phyloP scores from a whole-genome alignment of 306 rosid species.

The Begonia loranthoides region DNA sequence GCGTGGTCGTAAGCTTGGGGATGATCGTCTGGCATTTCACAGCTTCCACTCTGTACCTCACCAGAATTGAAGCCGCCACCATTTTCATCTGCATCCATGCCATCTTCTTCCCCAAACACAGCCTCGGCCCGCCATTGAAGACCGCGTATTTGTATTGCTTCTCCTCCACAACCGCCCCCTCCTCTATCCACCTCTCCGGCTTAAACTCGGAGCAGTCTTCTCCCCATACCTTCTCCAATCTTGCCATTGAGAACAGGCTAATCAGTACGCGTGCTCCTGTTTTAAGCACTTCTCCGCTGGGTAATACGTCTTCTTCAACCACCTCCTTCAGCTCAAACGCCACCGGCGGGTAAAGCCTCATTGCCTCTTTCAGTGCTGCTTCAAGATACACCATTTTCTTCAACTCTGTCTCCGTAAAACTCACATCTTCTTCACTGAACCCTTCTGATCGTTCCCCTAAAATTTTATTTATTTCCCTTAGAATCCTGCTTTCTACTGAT shows the following conservation, averaged over 20 bases:
- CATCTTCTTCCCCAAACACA: slow-evolving; percentile 34
- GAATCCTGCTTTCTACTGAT: slow-evolving; percentile 15
- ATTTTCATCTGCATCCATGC: slow-evolving; percentile 38
- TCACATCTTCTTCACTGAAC: neutral
- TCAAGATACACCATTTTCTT: slow-evolving; percentile 30
- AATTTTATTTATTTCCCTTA: slow-evolving; percentile 12
- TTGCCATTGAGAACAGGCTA: slow-evolving; percentile 20
- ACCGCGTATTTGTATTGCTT: slow-evolving; percentile 28
- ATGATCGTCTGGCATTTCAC: slow-evolving; percentile 10
- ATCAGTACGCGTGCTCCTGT: slow-evolving; percentile 23
- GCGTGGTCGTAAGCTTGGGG: neutral
- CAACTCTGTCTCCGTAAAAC: slow-evolving; percentile 22
- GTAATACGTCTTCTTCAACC: slow-evolving; percentile 21
- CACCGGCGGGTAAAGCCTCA: slow-evolving; percentile 36
- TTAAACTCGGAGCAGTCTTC: slow-evolving; percentile 31
- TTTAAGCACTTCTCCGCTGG: slow-evolving; percentile 22
- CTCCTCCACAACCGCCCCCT: slow-evolving; percentile 13
- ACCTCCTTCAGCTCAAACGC: slow-evolving; percentile 32
- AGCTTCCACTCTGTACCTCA: slow-evolving; percentile 23
- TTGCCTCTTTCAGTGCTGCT: slow-evolving; percentile 29
- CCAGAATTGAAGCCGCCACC: slow-evolving; percentile 25
- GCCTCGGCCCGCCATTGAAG: slow-evolving; percentile 36
- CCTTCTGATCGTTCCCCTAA: slow-evolving; percentile 1
- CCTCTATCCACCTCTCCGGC: slow-evolving; percentile 36
- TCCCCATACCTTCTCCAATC: slow-evolving; percentile 36